These are phyloP conservation scores for Aspergillus ochraceoroseus DNA, from an alignment of 2,329 filamentous ascomycete species.

Conservation along the genomic window DNA sequence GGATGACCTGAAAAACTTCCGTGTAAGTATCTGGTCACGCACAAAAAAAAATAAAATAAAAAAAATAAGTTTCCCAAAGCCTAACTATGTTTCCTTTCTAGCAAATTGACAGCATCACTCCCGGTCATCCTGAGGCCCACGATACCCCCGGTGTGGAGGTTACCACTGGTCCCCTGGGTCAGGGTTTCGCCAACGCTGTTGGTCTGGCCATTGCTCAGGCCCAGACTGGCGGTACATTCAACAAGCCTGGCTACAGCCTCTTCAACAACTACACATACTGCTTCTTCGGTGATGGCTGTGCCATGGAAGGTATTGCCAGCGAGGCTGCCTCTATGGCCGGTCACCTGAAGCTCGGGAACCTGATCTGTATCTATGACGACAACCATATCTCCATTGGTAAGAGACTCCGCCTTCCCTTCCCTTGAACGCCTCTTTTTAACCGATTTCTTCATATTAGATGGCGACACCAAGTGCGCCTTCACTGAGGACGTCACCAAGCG, in stretches of 20 bases:
- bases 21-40: constrained; percentile 60
- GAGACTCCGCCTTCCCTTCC: constrained; percentile 18
- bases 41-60: no score
- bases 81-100: constrained; percentile 29
- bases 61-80: neutral
- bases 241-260: constrained; percentile 89
- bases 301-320: constrained; percentile 95
- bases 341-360: constrained; percentile 94
- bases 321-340: constrained; percentile 91
- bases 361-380: constrained; percentile 96
- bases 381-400: constrained; percentile 86
- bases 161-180: constrained; percentile 93
- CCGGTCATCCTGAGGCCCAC: constrained; percentile 92
- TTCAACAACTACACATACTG: constrained; percentile 95
- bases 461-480: constrained; percentile 92
- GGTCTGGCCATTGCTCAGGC: constrained; percentile 96
- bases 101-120: constrained; percentile 75
- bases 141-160: constrained; percentile 97
- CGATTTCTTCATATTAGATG: constrained; percentile 55
- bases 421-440: neutral
- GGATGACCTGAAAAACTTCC: constrained; percentile 93
- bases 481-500: constrained; percentile 94
- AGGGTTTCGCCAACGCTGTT: constrained; percentile 95
- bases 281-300: constrained; percentile 97
- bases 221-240: constrained; percentile 85